A percentile compares a stretch with the other conserved stretches of the same genome.
Evolutionary conservation across 2,329 filamentous ascomycete species (phyloP).

Genomic region (Stagonosporopsis vannaccii): DNA sequence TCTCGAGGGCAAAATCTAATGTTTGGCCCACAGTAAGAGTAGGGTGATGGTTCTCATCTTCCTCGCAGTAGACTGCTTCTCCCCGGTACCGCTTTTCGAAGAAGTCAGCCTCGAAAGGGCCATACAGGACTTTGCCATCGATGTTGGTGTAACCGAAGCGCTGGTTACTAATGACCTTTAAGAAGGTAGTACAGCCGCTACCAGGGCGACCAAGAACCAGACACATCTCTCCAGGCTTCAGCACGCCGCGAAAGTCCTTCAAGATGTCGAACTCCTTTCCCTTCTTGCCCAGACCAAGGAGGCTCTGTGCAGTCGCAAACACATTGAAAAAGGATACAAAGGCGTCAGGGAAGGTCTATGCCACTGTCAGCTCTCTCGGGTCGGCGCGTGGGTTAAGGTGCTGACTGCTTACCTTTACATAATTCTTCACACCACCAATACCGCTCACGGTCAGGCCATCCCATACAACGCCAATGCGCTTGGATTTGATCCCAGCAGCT

Average conservation of each 20-base stretch:
- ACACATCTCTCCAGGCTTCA: conserved; percentile 82
- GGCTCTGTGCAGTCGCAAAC: conserved; percentile 66
- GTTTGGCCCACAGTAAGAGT: conserved; percentile 90
- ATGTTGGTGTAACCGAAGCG: conserved; percentile 66
- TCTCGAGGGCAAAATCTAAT: conserved; percentile 82
- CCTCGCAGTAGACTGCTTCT: conserved; percentile 85
- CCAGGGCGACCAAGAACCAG: conserved; percentile 81
- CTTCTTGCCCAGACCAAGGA: conserved; percentile 72
- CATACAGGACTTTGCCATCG: conserved; percentile 77
- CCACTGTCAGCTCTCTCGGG: conserved; percentile 18
- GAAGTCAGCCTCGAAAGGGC: conserved; percentile 73
- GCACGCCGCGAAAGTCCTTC: conserved; percentile 69
- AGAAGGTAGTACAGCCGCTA: conserved; percentile 62
- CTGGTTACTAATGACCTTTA: conserved; percentile 63
- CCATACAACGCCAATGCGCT: conserved; percentile 78
- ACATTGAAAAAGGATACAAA: conserved; percentile 80
- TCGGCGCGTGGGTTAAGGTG: conserved; percentile 22
- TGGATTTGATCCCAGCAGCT: conserved; percentile 79
- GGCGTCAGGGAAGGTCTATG: conserved; percentile 76
- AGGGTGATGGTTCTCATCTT: conserved; percentile 85
- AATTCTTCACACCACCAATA: conserved; percentile 76
- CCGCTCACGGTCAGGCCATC: conserved; percentile 78
- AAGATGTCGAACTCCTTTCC: conserved; percentile 76
- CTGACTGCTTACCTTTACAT: conserved; percentile 53
- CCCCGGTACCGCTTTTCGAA: conserved; percentile 77